phyloP scores from a whole-genome alignment of 306 rosid genomes.

The Prunus padus region DNA sequence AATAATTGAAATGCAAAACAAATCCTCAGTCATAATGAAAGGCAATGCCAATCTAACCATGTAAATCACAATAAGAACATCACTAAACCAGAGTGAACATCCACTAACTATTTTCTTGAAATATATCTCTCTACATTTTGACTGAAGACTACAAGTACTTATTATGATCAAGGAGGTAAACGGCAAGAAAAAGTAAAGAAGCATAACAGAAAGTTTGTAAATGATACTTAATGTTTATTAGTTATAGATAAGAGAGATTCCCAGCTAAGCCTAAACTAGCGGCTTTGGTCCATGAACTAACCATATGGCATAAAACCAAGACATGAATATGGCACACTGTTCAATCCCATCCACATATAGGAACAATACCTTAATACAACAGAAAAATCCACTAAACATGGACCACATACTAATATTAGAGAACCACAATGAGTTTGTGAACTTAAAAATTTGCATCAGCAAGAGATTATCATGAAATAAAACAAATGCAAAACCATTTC shows the following conservation, averaged over 20 bases:
- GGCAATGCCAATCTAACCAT: neutral
- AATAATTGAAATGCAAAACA: neutral
- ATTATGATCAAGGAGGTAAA: neutral
- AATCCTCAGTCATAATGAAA: neutral
- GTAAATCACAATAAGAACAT: neutral
- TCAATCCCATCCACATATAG: slow-evolving; percentile 3
- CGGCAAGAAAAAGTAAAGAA: neutral
- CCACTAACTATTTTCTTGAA: neutral
- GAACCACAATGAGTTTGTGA: slow-evolving; percentile 3
- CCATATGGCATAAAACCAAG: neutral
- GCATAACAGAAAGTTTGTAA: neutral
- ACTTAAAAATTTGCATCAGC: slow-evolving; percentile 9
- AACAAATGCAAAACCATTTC: neutral
- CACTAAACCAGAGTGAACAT: neutral
- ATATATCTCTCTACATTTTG: neutral
- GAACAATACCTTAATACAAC: slow-evolving; percentile 12
- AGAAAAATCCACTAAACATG: slow-evolving; percentile 20
- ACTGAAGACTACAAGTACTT: neutral
- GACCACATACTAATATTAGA: slow-evolving; percentile 18
- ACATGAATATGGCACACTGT: slow-evolving; percentile 19
- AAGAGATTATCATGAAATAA: neutral
- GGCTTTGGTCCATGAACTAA: slow-evolving; percentile 4
- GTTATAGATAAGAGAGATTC: neutral
- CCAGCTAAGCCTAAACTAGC: neutral
- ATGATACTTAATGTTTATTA: neutral